Evolutionary conservation across 2,329 filamentous ascomycete genomes (phyloP).

Genomic region (Drechslerella coelobrocha): DNA sequence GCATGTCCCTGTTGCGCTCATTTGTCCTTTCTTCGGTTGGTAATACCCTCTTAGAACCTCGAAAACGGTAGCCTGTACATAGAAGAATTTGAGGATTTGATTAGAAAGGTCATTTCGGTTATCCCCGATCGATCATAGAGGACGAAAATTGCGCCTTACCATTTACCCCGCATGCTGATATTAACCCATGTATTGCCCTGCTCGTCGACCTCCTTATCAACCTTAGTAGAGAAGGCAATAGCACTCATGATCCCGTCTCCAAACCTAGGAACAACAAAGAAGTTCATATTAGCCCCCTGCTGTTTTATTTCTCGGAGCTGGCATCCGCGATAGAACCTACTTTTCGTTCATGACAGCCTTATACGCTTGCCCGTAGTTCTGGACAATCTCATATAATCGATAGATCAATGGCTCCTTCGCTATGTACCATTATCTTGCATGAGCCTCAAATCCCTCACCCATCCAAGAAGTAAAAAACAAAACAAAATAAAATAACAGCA

Average conservation of each 20-base stretch:
- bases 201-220: constrained; percentile 91
- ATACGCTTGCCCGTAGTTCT: constrained; percentile 96
- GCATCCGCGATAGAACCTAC: constrained; percentile 58
- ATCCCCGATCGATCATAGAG: constrained; percentile 14
- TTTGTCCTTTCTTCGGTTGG: background rate
- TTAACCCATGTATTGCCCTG: constrained; percentile 82
- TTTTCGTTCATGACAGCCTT: constrained; percentile 97
- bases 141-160: constrained; percentile 64
- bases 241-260: constrained; percentile 96
- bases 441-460: constrained; percentile 4
- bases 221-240: constrained; percentile 83
- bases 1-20: too few species aligned
- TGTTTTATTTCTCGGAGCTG: background rate
- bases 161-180: constrained; percentile 83
- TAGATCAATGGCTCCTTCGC: constrained; percentile 79
- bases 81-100: constrained; percentile 23
- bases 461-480: background rate
- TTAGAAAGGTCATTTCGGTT: constrained; percentile 27
- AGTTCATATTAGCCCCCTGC: constrained; percentile 3
- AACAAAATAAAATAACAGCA: background rate
- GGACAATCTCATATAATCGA: constrained; percentile 88
- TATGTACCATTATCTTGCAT: constrained; percentile 25
- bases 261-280: constrained; percentile 37
- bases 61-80: constrained; percentile 51
- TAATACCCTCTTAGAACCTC: constrained; percentile 46